phyloP scores from a whole-genome alignment of 768 basidiomycete genomes.

The Phlebiopsis gigantea region DNA sequence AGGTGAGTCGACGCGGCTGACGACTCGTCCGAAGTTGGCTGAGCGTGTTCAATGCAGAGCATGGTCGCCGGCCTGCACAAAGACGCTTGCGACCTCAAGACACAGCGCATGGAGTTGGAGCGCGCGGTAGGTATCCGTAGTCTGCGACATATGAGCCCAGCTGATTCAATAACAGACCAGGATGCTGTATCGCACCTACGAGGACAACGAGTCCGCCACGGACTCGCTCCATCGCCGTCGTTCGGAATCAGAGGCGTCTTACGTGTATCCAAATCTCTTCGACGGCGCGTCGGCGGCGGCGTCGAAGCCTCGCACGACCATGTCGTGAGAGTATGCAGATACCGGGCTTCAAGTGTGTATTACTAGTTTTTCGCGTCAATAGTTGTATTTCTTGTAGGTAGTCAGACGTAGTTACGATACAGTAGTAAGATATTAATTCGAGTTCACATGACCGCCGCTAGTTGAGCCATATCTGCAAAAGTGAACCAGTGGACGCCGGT shows the following conservation, averaged over 20 bases:
- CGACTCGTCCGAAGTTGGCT: background rate
- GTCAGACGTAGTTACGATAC: background rate
- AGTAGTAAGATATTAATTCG: background rate
- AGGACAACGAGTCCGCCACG: background rate
- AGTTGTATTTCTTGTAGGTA: background rate
- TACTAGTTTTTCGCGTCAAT: no score
- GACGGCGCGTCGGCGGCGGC: background rate
- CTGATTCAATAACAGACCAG: no score
- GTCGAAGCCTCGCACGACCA: background rate
- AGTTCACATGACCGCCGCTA: background rate
- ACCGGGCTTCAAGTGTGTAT: background rate
- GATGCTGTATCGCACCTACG: background rate
- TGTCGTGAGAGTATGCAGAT: background rate
- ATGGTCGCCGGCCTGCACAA: constrained; percentile 70
- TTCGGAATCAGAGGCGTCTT: background rate
- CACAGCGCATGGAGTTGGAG: constrained; percentile 65
- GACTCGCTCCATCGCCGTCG: background rate
- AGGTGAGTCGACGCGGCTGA: constrained; percentile 36
- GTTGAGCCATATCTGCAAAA: no score
- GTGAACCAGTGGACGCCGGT: no score
- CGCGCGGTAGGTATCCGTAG: constrained; percentile 47
- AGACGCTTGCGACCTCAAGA: constrained; percentile 51
- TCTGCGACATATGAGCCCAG: background rate
- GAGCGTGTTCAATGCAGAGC: constrained; percentile 39
- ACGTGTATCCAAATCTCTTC: constrained; percentile 6